Evolutionary conservation across 495 filamentous ascomycete genomes (phyloP), one percentile per base, ranked within the genome.

Genomic region (Aspergillus leporis): DNA sequence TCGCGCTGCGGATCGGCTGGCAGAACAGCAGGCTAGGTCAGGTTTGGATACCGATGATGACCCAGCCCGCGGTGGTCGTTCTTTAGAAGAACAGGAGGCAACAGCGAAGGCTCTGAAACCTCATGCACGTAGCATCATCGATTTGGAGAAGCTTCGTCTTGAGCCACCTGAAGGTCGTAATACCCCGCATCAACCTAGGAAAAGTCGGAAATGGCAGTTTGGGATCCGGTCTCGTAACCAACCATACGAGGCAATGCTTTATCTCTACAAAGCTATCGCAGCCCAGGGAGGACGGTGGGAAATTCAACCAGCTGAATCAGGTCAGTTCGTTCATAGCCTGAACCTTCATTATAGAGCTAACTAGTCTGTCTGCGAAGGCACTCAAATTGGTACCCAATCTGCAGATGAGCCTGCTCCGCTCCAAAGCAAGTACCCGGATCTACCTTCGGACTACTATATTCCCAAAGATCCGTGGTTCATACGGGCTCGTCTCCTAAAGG

Each of bases 381-480:
- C 67, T 23, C 66, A 71, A 40, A 71, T 73, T 21, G 68, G 63
- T 12, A 51, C 65, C 13, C 62, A 67, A 6, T 63, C 70, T 10
- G 60, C 64, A 4, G 70, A 74, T 22, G 60, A 70, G 38, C 67
- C 71, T 13, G 69, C 65, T 34, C 72, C 75, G 9, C 61, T 81
- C n/a, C 78, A 81, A 60, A 73, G 59, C 59, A 79, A 79, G 63
- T 81, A 81, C 43, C 72, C 76, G 7, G 72, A 79, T 36, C 60
- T 81, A 4, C 74, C 75, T 19, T 74, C 77, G 12, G 82, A 86
- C 51, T 94, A 92, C 68, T 87, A 84, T 55, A 81, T 97, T 31
- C 93, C 94, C 0, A 90, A 90, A 56, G 95, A 98, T 66, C 92
- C 93, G 21, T 98, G 94, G 94, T 88, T 95, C 48, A 96, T 98